Evolutionary conservation across 2,329 filamentous ascomycete species (phyloP).

Genomic region (Fusarium nematophilum): DNA sequence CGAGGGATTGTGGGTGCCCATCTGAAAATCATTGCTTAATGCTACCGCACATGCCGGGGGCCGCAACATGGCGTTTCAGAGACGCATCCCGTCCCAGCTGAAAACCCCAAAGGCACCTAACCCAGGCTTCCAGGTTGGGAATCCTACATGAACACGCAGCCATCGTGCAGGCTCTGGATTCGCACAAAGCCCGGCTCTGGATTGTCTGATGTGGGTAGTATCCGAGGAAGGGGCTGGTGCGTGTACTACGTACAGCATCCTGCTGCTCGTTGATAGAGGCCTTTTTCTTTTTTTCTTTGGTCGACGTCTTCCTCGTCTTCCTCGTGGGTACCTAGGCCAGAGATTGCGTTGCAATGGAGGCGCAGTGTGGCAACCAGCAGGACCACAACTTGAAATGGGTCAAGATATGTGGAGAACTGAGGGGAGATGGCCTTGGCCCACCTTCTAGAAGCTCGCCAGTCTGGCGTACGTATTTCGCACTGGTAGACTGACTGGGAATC

Average conservation of each 20-base stretch:
- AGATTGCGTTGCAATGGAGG: conserved; percentile 41
- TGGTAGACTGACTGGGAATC: background rate
- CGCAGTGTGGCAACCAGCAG: conserved; percentile 33
- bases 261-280: conserved; percentile 1
- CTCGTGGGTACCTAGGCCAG: conserved; percentile 12
- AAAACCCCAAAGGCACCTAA: conserved; percentile 22
- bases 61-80: conserved; percentile 32
- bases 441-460: conserved; percentile 38
- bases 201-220: conserved; percentile 8
- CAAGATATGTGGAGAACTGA: conserved; percentile 3
- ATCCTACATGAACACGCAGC: conserved; percentile 28
- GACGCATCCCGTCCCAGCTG: conserved; percentile 37
- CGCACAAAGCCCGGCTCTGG: conserved; percentile 1
- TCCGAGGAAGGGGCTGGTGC: conserved; percentile 6
- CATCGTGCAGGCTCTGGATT: conserved; percentile 1
- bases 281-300: background rate
- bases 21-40: conserved; percentile 33
- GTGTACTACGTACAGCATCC: background rate
- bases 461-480: no score
- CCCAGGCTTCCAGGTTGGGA: conserved; percentile 9
- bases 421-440: conserved; percentile 5
- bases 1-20: conserved; percentile 1
- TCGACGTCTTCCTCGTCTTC: conserved; percentile 3
- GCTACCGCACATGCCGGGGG: conserved; percentile 23
- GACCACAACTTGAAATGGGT: conserved; percentile 10